phyloP scores from a whole-genome alignment of 2,329 filamentous ascomycete genomes.

The Penicillium sp. region DNA sequence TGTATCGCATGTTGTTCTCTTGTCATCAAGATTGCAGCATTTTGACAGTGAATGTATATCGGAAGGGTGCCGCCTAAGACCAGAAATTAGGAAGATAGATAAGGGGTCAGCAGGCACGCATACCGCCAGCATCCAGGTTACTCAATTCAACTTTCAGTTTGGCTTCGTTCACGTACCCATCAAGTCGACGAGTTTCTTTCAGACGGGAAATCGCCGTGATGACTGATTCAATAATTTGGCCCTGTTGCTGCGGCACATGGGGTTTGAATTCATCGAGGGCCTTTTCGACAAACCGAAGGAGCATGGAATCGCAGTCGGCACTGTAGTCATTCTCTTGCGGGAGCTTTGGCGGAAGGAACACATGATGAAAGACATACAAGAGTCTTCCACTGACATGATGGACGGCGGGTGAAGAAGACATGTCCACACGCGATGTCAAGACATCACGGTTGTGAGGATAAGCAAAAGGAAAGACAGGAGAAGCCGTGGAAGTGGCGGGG shows the following conservation, averaged over 20 bases:
- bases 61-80: slow-evolving; percentile 35
- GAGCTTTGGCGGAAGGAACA: slow-evolving; percentile 56
- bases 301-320: slow-evolving; percentile 29
- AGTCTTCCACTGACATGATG: too few species aligned
- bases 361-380: slow-evolving; percentile 52
- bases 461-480: too few species aligned
- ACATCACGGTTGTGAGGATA: too few species aligned
- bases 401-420: too few species aligned
- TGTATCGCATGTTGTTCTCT: slow-evolving; percentile 20
- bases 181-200: slow-evolving; percentile 9
- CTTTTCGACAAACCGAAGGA: slow-evolving; percentile 26
- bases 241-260: slow-evolving; percentile 12
- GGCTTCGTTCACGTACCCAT: slow-evolving; percentile 21
- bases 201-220: slow-evolving; percentile 24
- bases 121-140: slow-evolving; percentile 18
- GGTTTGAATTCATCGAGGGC: slow-evolving; percentile 27
- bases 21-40: slow-evolving; percentile 52
- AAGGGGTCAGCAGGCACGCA: not conserved
- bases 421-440: too few species aligned
- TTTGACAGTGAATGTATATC: slow-evolving; percentile 52
- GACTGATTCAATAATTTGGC: slow-evolving; percentile 10
- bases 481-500: too few species aligned
- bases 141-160: slow-evolving; percentile 13
- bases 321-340: slow-evolving; percentile 46
- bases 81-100: not conserved